Evolutionary conservation across 2,329 filamentous ascomycete genomes (phyloP).

Genomic region (Paraphaeosphaeria sporulosa): DNA sequence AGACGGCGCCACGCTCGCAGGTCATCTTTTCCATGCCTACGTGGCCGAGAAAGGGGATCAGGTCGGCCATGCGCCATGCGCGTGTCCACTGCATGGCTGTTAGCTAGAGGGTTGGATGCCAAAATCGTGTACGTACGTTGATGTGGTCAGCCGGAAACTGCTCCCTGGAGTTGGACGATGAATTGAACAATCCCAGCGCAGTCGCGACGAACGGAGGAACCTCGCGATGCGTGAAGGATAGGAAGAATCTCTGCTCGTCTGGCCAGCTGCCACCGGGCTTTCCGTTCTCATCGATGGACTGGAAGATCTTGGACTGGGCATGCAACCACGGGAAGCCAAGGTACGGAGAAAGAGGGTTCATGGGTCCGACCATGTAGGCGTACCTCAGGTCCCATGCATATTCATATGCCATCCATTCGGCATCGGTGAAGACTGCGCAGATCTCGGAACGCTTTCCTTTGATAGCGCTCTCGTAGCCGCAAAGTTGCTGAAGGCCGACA

Average conservation of each 20-base stretch:
- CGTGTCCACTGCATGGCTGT: slow-evolving; percentile 60
- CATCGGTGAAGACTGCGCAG: slow-evolving; percentile 64
- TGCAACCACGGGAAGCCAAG: slow-evolving; percentile 73
- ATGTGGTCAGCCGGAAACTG: slow-evolving; percentile 63
- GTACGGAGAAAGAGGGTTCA: slow-evolving; percentile 62
- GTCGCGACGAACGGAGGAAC: slow-evolving; percentile 71
- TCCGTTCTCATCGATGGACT: slow-evolving; percentile 43
- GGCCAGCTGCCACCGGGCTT: slow-evolving; percentile 49
- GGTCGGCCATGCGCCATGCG: slow-evolving; percentile 68
- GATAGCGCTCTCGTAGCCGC: slow-evolving; percentile 70
- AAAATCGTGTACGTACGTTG: slow-evolving; percentile 37
- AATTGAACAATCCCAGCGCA: slow-evolving; percentile 73
- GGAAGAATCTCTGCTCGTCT: slow-evolving; percentile 64
- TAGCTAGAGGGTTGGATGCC: neutral
- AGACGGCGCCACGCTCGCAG: slow-evolving; percentile 62
- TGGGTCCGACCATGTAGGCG: slow-evolving; percentile 71
- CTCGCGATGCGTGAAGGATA: slow-evolving; percentile 73
- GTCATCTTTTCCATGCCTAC: slow-evolving; percentile 70
- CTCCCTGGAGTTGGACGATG: slow-evolving; percentile 69
- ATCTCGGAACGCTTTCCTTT: slow-evolving; percentile 65
- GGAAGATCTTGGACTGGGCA: slow-evolving; percentile 57
- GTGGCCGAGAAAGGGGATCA: slow-evolving; percentile 71
- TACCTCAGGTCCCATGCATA: slow-evolving; percentile 69
- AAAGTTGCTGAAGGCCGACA: slow-evolving; percentile 70
- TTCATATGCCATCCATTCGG: slow-evolving; percentile 71